phyloP scores from a whole-genome alignment of 257 asterid species.

The Petunia secreta region DNA sequence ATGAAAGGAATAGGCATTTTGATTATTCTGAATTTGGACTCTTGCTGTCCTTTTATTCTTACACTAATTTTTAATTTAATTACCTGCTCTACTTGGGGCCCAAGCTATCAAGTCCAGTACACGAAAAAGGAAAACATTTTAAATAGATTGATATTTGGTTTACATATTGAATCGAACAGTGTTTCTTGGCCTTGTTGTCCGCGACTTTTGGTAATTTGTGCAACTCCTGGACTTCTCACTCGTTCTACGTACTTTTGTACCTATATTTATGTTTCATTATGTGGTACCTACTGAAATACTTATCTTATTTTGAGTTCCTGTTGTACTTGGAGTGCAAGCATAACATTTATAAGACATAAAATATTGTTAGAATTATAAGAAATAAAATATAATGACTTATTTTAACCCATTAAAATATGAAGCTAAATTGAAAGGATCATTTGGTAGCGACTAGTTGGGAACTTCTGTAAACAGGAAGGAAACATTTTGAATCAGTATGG shows the following conservation, averaged over 20 bases:
- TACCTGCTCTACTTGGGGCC: constrained; percentile 40
- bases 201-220: background rate
- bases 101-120: constrained; percentile 34
- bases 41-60: background rate
- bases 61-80: background rate
- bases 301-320: background rate
- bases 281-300: background rate
- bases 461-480: background rate
- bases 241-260: background rate
- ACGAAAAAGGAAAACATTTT: background rate
- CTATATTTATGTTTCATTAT: too few relatives aligned
- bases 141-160: background rate
- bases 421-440: background rate
- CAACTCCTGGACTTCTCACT: constrained; percentile 13
- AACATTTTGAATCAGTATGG: background rate
- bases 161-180: background rate
- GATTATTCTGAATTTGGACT: background rate
- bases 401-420: background rate
- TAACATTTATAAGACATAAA: background rate
- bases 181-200: background rate
- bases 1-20: background rate
- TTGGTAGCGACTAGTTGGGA: too few relatives aligned
- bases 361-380: background rate
- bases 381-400: background rate
- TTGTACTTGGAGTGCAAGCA: background rate